Evolutionary conservation across 306 rosid genomes (phyloP).

Genomic region (Begonia fuchsioides): DNA sequence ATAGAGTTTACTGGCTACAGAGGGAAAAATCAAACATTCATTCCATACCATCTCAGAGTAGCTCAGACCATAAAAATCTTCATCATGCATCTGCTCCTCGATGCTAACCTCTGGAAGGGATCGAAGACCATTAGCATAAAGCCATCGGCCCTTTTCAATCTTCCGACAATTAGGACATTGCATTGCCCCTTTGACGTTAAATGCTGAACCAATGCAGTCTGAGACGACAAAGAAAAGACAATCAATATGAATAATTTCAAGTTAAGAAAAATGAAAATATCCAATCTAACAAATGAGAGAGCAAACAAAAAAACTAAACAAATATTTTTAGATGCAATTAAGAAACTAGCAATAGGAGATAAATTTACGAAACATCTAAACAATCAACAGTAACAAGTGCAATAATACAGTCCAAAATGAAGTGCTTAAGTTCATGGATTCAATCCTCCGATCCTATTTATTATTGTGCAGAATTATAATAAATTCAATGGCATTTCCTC

Average conservation of each 20-base stretch:
- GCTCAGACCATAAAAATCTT: conserved; percentile 79
- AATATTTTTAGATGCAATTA: not conserved
- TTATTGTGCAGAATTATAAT: no score
- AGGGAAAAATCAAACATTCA: no score
- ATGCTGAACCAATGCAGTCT: conserved; percentile 98
- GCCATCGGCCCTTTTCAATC: conserved; percentile 98
- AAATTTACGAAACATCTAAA: no score
- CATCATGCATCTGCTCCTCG: conserved; percentile 90
- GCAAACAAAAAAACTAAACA: no score
- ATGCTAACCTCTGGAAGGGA: conserved; percentile 55
- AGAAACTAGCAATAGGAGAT: no score
- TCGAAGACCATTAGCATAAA: conserved; percentile 67
- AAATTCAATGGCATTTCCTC: no score
- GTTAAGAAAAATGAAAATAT: not conserved
- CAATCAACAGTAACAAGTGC: no score
- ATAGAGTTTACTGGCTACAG: no score
- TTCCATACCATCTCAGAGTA: conserved; percentile 82
- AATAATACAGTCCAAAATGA: no score
- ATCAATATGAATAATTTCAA: conserved; percentile 1
- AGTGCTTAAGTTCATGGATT: no score
- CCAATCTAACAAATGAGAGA: no score
- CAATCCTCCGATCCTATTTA: no score
- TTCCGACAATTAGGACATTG: conserved; percentile 99
- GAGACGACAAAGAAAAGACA: conserved; percentile 12
- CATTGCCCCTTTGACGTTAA: conserved; percentile 92